Percentiles rank a stretch among this genome's conserved stretches.
Conservation (phyloP, 768 basidiomycete species). For the Leccinellum luteum region DNA sequence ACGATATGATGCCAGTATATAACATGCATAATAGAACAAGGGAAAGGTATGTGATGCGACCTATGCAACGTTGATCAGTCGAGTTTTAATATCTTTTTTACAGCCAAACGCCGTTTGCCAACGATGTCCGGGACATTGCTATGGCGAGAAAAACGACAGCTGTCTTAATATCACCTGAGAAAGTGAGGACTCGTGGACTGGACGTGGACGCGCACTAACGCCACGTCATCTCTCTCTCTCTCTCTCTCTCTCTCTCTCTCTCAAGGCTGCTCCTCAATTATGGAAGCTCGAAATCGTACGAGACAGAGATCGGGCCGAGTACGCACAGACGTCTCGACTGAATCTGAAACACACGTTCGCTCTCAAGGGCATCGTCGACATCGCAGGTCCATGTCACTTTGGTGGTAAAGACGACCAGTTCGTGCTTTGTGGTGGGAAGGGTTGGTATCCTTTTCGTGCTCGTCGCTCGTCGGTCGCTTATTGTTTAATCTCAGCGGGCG, state of each 20-base stretch:
- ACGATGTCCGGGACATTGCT: constrained; percentile 53
- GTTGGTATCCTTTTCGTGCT: constrained; percentile 31
- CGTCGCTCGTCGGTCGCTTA: background rate
- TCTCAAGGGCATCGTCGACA: constrained; percentile 65
- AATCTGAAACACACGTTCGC: constrained; percentile 66
- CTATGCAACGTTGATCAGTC: background rate
- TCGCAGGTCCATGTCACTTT: constrained; percentile 80
- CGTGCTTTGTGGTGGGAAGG: constrained; percentile 75
- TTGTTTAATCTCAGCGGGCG: constrained; percentile 52
- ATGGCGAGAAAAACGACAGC: constrained; percentile 43
- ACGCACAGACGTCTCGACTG: constrained; percentile 30
- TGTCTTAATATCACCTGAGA: constrained; percentile 41
- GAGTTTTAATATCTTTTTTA: constrained; percentile 12
- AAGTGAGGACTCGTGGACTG: constrained; percentile 17
- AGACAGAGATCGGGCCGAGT: constrained; percentile 42
- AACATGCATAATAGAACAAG: constrained; percentile 42
- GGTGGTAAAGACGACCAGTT: constrained; percentile 78
- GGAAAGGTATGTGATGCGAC: constrained; percentile 39
- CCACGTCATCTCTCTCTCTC: constrained; percentile 9
- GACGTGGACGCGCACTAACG: constrained; percentile 4
- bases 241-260: too few species aligned
- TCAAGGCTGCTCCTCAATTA: constrained; percentile 70
- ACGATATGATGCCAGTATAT: constrained; percentile 39
- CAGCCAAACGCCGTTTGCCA: constrained; percentile 54
- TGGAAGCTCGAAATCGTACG: constrained; percentile 70